A percentile compares a stretch with the other conserved stretches of the same genome.
These are phyloP conservation scores for Xylaria hypoxylon DNA, from an alignment of 2,329 filamentous ascomycete genomes.

Conservation along the genomic window DNA sequence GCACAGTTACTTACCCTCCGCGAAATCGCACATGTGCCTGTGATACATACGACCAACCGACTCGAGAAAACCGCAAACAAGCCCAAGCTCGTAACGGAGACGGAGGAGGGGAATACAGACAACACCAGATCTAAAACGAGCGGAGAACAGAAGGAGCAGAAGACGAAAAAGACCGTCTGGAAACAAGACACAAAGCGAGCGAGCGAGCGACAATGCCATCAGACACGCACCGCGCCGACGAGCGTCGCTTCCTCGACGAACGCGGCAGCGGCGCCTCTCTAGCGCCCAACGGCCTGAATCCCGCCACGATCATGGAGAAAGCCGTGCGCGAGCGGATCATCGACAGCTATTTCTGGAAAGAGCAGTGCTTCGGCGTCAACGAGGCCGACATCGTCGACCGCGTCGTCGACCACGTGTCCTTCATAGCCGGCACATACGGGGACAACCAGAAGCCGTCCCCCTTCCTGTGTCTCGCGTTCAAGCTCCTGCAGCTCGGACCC, in stretches of 20 bases:
- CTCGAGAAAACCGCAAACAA: neutral
- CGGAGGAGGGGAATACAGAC: neutral
- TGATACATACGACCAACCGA: neutral
- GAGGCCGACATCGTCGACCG: conserved; percentile 85
- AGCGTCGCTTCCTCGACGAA: conserved; percentile 86
- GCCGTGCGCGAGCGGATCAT: conserved; percentile 95
- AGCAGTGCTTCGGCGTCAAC: conserved; percentile 97
- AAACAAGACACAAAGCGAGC: too few relatives aligned
- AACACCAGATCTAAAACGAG: neutral
- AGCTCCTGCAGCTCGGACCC: conserved; percentile 89
- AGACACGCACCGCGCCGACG: conserved; percentile 77
- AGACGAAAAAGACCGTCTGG: too few relatives aligned
- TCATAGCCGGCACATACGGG: conserved; percentile 90
- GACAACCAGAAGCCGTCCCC: conserved; percentile 86
- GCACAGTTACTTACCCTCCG: too few relatives aligned
- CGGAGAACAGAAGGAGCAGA: neutral
- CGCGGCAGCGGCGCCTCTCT: conserved; percentile 82
- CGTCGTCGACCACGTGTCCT: conserved; percentile 82
- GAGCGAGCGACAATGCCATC: conserved; percentile 35
- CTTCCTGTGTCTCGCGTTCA: conserved; percentile 94
- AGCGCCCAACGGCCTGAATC: conserved; percentile 89
- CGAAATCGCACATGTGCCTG: neutral
- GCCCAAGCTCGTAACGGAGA: neutral
- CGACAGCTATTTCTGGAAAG: conserved; percentile 97
- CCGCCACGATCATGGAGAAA: conserved; percentile 95